A percentile compares a stretch with the other conserved stretches of the same genome.
Evolutionary conservation across 2,329 filamentous ascomycete genomes (phyloP).

Genomic region (Rhinocladiella similis): DNA sequence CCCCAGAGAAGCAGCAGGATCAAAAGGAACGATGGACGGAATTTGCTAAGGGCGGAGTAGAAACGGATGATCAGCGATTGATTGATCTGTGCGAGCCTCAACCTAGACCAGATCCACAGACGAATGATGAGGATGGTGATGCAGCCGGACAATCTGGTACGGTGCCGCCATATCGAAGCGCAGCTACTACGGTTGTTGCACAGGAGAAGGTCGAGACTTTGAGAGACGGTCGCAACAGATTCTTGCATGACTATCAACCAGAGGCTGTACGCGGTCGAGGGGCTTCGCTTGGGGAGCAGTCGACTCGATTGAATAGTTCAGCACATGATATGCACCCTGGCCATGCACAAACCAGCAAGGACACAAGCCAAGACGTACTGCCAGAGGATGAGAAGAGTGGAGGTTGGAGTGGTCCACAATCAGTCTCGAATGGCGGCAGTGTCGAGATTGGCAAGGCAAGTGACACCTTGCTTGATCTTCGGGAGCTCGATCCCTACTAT

Average conservation of each 20-base stretch:
- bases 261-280: background rate
- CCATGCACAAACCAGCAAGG: no score
- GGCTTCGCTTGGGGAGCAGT: no score
- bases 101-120: background rate
- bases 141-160: no score
- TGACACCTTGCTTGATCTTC: conserved; percentile 5
- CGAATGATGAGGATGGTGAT: no score
- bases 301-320: background rate
- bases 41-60: conserved; percentile 17
- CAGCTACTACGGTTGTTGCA: background rate
- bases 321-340: background rate
- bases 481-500: conserved; percentile 5
- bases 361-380: no score
- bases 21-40: conserved; percentile 12
- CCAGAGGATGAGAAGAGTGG: no score
- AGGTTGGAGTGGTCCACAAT: no score
- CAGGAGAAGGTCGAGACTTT: conserved; percentile 8
- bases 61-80: conserved; percentile 12
- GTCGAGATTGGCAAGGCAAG: background rate
- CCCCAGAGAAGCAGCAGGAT: conserved; percentile 11
- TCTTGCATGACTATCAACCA: conserved; percentile 13
- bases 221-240: conserved; percentile 14
- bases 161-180: no score
- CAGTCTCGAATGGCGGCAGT: background rate
- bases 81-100: background rate